Base-by-base conservation (phyloP, 495 filamentous ascomycete species). In the Glonium stellatum region DNA sequence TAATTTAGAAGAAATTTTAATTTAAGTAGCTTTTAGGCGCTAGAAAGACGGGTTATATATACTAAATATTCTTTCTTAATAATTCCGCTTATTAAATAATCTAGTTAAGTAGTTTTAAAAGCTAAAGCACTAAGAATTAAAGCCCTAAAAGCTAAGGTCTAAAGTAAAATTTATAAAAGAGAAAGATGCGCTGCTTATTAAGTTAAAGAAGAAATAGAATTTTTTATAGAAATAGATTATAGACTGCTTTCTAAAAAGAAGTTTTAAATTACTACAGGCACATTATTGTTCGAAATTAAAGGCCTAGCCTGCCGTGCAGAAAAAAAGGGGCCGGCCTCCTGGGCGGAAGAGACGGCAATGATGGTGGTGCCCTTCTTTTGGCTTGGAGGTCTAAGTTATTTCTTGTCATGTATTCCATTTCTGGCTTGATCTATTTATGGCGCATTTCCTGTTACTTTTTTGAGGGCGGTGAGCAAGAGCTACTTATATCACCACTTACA, bases 211-310 rank as follows among this genome's bases (percentile, higher is more conserved):
- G 46, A 48, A 48, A 13, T 9, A 48, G 46, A 48, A 48, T 48
- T 18, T 48, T 6, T 18, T 48, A 48, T 48, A 48, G 46, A 48
- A 48, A 48, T 19, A 48, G 46, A 48, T 48, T 48, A 48, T 10
- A 18, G 19, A 9, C 19, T n/a, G 5, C 10, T 48, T 48, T 48
- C 46, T 19, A 8, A 19, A 19, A 19, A 48, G 46, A 48, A 13
- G 10, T 48, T 10, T 48, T 48, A 48, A 18, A 48, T 48, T 19
- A 9, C 46, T 48, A 19, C 19, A 48, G 46, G 46, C 21, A 19
- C 46, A 18, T 18, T 48, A 48, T 48, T 48, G 11, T n/a, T 10
- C 19, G 21, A 48, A 48, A 48, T 48, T 48, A 48, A 48, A 48
- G 46, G 46, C 10, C 11, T 10, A 18, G 21, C 10, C 18, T 48